Evolutionary conservation across 257 asterid species (phyloP), one percentile per base, ranked within the genome.

Genomic region (Ballota nigra): DNA sequence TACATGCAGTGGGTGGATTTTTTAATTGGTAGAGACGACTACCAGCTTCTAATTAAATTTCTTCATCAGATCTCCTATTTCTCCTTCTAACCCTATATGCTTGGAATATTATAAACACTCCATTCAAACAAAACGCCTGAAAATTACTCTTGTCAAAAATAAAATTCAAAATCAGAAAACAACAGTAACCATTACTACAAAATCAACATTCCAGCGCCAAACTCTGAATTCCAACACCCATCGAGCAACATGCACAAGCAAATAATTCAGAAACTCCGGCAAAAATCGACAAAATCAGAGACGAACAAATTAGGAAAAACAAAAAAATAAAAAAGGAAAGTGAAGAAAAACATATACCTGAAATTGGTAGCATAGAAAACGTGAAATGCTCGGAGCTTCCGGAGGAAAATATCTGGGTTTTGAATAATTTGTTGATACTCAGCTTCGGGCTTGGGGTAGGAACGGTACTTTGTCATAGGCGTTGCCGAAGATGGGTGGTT

Each of bases 361-460:
- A 85, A 85, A 66, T 81, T 83, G 78, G 84, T 69, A 6, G 74
- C 86, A 34, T 75, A 73, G 69, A 78, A 89, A 29, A 68, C 76
- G 75, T 89, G 96, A 60, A 91, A 94, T 71, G 82, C 71, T 49
- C 79, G 86, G 55, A 94, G 96, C 77, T 85, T 91, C 67, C 84
- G 83, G 84, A 74, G 70, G 84, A 91, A 91, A 76, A 83, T 5
- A 64, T 89, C 88, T 4, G 96, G 84, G 85, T 74, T 82, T 63
- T 88, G 93, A 74, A 80, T 75, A 77, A 94, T 83, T 70, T 91
- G 81, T n/a, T 81, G 89, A 68, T 83, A 94, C 51, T 85, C 93
- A 24, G 94, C 97, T 85, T 91, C 88, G 45, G 97, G 91, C 62
- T 84, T 88, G 68, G 97, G 97, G 82, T 88, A 91, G 68, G 79